phyloP scores from a whole-genome alignment of 2,329 filamentous ascomycete genomes.

The Colletotrichum orbiculare region DNA sequence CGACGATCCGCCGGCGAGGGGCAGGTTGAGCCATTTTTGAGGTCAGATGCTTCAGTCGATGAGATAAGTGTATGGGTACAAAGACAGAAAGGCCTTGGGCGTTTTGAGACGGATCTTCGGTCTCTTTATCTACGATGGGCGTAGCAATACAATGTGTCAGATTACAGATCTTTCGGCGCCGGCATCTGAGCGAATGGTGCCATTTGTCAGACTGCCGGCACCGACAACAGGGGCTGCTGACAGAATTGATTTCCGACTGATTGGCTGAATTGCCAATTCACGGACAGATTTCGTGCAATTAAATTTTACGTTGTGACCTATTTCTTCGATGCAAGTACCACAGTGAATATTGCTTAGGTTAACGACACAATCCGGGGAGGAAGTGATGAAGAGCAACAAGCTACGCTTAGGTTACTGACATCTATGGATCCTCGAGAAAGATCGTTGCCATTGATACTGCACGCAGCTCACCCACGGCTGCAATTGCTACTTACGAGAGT shows the following conservation, averaged over 20 bases:
- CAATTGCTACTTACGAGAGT: not conserved
- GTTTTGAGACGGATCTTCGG: no score
- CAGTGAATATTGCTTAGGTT: no score
- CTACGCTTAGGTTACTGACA: no score
- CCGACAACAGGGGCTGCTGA: not conserved
- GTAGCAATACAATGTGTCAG: not conserved
- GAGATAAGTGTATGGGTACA: not conserved
- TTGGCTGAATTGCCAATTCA: not conserved
- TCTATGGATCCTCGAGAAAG: no score
- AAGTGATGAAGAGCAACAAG: no score
- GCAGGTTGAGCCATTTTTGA: not conserved
- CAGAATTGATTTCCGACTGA: not conserved
- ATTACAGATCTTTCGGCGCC: slow-evolving; percentile 13
- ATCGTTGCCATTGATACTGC: not conserved
- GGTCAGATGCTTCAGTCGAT: not conserved
- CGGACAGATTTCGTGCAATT: not conserved
- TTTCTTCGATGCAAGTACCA: no score
- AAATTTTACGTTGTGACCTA: no score
- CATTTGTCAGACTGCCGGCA: slow-evolving; percentile 12
- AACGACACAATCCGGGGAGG: no score
- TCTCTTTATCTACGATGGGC: not conserved
- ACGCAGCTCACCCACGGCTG: not conserved
- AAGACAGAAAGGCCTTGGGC: not conserved
- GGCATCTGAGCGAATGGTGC: not conserved
- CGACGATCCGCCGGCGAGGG: slow-evolving; percentile 10